Conservation (phyloP, 2,329 filamentous ascomycete species). For the Phyllosticta capitalensis region DNA sequence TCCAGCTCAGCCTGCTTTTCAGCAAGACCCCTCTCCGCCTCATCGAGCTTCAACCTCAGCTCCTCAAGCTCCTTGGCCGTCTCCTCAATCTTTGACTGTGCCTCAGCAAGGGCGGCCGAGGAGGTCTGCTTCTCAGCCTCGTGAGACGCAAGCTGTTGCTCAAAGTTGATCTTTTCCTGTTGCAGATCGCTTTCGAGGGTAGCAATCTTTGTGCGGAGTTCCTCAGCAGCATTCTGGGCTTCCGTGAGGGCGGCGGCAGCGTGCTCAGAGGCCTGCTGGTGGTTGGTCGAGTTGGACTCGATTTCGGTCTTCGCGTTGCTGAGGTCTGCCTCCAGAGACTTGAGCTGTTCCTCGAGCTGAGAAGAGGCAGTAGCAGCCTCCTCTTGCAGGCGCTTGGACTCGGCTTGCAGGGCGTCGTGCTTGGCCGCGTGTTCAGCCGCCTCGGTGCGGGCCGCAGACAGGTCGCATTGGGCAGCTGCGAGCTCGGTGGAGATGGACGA, state of each 20-base stretch:
- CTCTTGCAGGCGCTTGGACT: conserved; percentile 3
- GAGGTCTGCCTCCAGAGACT: conserved; percentile 20
- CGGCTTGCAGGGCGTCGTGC: conserved; percentile 11
- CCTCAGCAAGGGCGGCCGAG: conserved; percentile 1
- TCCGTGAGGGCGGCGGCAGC: conserved; percentile 6
- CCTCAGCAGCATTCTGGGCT: not conserved
- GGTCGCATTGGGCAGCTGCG: conserved; percentile 5
- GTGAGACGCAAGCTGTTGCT: conserved; percentile 2
- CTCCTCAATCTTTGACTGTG: conserved; percentile 6
- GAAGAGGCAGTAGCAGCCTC: conserved; percentile 4
- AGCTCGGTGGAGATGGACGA: conserved; percentile 9
- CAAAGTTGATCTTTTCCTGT: conserved; percentile 1
- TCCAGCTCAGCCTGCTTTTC: conserved; percentile 11
- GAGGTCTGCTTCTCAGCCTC: conserved; percentile 4
- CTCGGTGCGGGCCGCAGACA: conserved; percentile 4
- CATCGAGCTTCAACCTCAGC: conserved; percentile 2
- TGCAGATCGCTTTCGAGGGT: conserved; percentile 3
- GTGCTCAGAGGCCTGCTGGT: not conserved
- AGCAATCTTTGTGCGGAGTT: conserved; percentile 3
- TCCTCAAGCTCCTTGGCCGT: conserved; percentile 4
- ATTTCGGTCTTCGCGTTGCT: conserved; percentile 14
- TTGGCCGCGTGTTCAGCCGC: conserved; percentile 19
- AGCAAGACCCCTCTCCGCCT: conserved; percentile 4
- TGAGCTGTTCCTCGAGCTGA: conserved; percentile 21
- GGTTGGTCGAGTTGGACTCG: not conserved